phyloP scores from a whole-genome alignment of 805 yeast species.

The Ogataea philodendri region DNA sequence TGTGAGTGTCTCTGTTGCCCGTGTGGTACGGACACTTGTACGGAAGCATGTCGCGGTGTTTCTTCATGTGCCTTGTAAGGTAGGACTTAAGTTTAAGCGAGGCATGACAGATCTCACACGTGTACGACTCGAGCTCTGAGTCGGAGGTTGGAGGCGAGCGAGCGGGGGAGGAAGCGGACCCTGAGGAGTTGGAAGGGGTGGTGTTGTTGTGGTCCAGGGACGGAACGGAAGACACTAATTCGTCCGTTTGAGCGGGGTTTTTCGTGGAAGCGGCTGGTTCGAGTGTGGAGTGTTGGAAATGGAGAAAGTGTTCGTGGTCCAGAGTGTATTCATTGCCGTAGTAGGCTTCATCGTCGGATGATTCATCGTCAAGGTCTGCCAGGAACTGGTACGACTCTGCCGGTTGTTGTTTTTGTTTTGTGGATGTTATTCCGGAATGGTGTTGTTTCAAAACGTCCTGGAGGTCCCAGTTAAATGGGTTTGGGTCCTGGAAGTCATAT shows the following conservation, averaged over 20 bases:
- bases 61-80: slow-evolving; percentile 54
- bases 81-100: slow-evolving; percentile 52
- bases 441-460: slow-evolving; percentile 9
- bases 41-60: slow-evolving; percentile 50
- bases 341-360: slow-evolving; percentile 13
- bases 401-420: neutral
- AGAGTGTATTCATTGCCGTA: slow-evolving; percentile 23
- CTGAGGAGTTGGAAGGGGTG: neutral
- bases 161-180: neutral
- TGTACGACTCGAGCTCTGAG: slow-evolving; percentile 27
- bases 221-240: too few species aligned
- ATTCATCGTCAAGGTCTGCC: slow-evolving; percentile 13
- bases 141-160: slow-evolving; percentile 2
- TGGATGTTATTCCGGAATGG: neutral
- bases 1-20: slow-evolving; percentile 5
- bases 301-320: slow-evolving; percentile 25
- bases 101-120: slow-evolving; percentile 49
- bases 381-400: too few species aligned
- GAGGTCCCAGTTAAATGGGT: slow-evolving; percentile 34
- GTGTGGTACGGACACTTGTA: slow-evolving; percentile 52
- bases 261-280: too few species aligned
- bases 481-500: slow-evolving; percentile 29
- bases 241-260: too few species aligned
- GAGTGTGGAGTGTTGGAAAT: slow-evolving; percentile 14
- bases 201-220: too few species aligned